A percentile compares a stretch with the other conserved stretches of the same genome.
These are phyloP conservation scores for Sporisorium graminicola DNA, from an alignment of 1,284 basidiomycete species.

Conservation along the genomic window DNA sequence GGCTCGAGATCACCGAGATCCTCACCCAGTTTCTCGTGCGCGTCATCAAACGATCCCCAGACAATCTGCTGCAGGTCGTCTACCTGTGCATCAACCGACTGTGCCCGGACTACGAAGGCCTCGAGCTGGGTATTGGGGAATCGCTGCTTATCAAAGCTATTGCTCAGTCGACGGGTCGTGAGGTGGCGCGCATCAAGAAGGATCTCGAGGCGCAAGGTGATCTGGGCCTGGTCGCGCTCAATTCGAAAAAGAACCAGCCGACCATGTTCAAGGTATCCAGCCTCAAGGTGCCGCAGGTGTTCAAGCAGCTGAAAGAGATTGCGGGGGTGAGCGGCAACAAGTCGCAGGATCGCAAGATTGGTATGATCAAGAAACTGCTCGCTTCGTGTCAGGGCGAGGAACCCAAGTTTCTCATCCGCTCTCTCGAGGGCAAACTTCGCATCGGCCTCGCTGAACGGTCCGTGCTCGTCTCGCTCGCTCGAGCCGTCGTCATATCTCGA, in stretches of 20 bases:
- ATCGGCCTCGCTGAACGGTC: conserved; percentile 97
- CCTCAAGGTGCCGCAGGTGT: conserved; percentile 85
- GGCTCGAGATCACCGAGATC: conserved; percentile 89
- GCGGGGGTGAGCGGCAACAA: conserved; percentile 81
- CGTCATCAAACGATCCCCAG: conserved; percentile 84
- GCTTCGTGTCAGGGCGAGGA: conserved; percentile 88
- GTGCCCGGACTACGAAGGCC: conserved; percentile 93
- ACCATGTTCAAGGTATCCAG: conserved; percentile 95
- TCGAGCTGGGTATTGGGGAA: conserved; percentile 97
- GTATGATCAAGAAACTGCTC: conserved; percentile 92
- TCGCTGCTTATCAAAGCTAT: conserved; percentile 95
- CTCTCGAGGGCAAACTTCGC: conserved; percentile 94
- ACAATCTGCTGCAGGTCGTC: conserved; percentile 85
- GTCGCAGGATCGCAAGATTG: conserved; percentile 79
- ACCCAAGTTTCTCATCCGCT: conserved; percentile 96
- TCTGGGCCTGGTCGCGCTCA: conserved; percentile 92
- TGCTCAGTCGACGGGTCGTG: conserved; percentile 91
- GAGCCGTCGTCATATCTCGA: conserved; percentile 57
- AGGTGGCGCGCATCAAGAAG: conserved; percentile 83
- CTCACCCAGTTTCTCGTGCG: conserved; percentile 89
- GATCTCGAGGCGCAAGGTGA: conserved; percentile 96
- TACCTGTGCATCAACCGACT: conserved; percentile 98
- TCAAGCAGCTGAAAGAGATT: conserved; percentile 57
- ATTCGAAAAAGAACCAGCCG: conserved; percentile 91
- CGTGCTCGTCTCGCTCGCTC: conserved; percentile 70